These are phyloP conservation scores for Pholiota microspora DNA, from an alignment of 768 basidiomycete species.

Conservation along the genomic window DNA sequence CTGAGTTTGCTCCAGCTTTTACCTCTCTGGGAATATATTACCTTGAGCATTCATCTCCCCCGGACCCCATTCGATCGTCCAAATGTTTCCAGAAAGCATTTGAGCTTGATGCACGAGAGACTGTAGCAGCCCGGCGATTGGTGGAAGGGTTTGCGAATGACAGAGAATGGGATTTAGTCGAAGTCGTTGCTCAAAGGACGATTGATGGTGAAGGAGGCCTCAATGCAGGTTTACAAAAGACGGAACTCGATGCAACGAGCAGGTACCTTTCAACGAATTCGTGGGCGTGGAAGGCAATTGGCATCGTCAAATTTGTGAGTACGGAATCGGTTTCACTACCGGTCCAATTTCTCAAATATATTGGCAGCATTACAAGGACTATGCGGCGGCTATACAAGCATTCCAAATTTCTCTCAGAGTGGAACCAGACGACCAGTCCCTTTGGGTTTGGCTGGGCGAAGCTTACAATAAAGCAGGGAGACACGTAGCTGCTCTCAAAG, in stretches of 20 bases:
- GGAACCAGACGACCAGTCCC: slow-evolving; percentile 68
- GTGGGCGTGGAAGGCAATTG: slow-evolving; percentile 99
- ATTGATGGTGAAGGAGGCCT: slow-evolving; percentile 92
- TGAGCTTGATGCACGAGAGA: slow-evolving; percentile 89
- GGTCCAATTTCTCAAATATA: background rate
- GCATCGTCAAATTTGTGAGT: slow-evolving; percentile 86
- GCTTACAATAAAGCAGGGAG: slow-evolving; percentile 88
- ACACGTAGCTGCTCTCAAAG: slow-evolving; percentile 86
- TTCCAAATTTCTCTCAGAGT: slow-evolving; percentile 86
- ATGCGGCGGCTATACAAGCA: slow-evolving; percentile 72
- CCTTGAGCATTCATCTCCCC: slow-evolving; percentile 61
- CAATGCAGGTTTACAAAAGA: slow-evolving; percentile 49
- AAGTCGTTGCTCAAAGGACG: slow-evolving; percentile 88
- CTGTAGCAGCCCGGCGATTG: slow-evolving; percentile 77
- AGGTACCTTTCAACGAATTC: slow-evolving; percentile 75
- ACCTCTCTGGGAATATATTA: slow-evolving; percentile 94
- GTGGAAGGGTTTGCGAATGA: slow-evolving; percentile 91
- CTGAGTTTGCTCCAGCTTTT: slow-evolving; percentile 86
- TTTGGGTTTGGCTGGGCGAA: slow-evolving; percentile 93
- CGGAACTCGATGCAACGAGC: slow-evolving; percentile 34
- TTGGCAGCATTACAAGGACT: slow-evolving; percentile 63
- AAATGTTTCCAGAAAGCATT: slow-evolving; percentile 99
- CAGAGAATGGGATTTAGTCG: slow-evolving; percentile 93
- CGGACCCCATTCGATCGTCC: slow-evolving; percentile 81
- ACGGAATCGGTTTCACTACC: slow-evolving; percentile 6